A percentile compares a stretch with the other conserved stretches of the same genome.
These are phyloP conservation scores for Alternaria rosae DNA, from an alignment of 2,329 filamentous ascomycete species.

Conservation along the genomic window DNA sequence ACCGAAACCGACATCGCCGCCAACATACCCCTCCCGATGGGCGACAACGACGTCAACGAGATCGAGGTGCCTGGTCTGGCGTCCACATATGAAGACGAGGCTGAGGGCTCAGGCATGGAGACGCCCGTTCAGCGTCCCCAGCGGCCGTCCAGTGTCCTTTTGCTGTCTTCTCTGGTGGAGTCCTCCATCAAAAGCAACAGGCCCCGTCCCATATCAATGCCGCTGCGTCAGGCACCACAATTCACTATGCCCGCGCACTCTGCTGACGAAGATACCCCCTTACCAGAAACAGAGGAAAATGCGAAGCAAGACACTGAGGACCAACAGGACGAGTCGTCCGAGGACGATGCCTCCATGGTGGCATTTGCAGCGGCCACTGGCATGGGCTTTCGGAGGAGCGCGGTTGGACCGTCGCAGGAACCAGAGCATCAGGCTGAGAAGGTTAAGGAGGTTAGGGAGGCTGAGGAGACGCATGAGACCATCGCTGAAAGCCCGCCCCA, in stretches of 20 bases:
- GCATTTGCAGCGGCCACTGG: slow-evolving; percentile 44
- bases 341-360: slow-evolving; percentile 40
- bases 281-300: not conserved
- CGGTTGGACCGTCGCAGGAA: slow-evolving; percentile 25
- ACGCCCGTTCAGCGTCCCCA: slow-evolving; percentile 35
- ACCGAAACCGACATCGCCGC: slow-evolving; percentile 60
- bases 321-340: slow-evolving; percentile 9
- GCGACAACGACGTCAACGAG: slow-evolving; percentile 74
- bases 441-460: slow-evolving; percentile 24
- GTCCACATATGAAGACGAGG: slow-evolving; percentile 67
- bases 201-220: slow-evolving; percentile 43
- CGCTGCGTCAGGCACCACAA: slow-evolving; percentile 26
- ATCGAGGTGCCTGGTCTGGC: slow-evolving; percentile 80
- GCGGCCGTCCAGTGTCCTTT: slow-evolving; percentile 42
- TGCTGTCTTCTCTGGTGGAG: slow-evolving; percentile 34
- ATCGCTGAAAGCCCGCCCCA: slow-evolving; percentile 36
- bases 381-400: slow-evolving; percentile 37
- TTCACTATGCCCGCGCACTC: slow-evolving; percentile 26
- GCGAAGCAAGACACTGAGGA: not conserved
- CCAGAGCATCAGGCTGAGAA: slow-evolving; percentile 23
- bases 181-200: slow-evolving; percentile 26
- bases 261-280: not conserved
- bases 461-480: slow-evolving; percentile 28
- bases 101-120: slow-evolving; percentile 31
- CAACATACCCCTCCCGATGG: slow-evolving; percentile 72